These are phyloP conservation scores for Pythium biforme DNA, from an alignment of 352 stramenopile species.

Conservation along the genomic window DNA sequence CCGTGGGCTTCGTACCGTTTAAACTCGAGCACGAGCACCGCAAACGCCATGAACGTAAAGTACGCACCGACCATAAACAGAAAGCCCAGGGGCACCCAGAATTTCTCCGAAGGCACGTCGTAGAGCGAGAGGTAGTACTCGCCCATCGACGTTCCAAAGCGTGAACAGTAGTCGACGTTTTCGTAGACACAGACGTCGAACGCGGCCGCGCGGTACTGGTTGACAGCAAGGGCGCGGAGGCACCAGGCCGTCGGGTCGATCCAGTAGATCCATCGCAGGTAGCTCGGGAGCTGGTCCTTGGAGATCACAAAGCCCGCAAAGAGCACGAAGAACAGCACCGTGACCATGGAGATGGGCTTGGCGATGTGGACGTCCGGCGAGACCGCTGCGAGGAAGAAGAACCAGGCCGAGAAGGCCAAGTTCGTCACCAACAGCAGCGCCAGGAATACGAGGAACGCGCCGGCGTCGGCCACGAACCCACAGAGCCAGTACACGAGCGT, in stretches of 20 bases:
- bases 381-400: constrained; percentile 45
- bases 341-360: constrained; percentile 26
- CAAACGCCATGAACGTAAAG: constrained; percentile 24
- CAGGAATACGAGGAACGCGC: constrained; percentile 56
- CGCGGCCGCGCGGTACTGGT: constrained; percentile 24
- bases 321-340: constrained; percentile 29
- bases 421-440: constrained; percentile 50
- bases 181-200: constrained; percentile 24
- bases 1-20: constrained; percentile 30
- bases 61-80: constrained; percentile 29
- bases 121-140: constrained; percentile 22
- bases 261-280: constrained; percentile 41
- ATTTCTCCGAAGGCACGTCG: constrained; percentile 1
- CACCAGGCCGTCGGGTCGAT: constrained; percentile 39
- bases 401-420: constrained; percentile 40
- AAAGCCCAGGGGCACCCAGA: constrained; percentile 20
- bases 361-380: constrained; percentile 34
- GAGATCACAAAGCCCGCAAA: constrained; percentile 40
- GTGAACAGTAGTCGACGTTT: constrained; percentile 22
- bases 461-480: constrained; percentile 24
- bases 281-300: constrained; percentile 29
- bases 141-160: constrained; percentile 18
- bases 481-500: constrained; percentile 49
- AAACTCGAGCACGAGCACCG: constrained; percentile 28
- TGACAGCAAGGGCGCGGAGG: constrained; percentile 25